These are phyloP conservation scores for Aspergillus oerlinghausenensis DNA, from an alignment of 2,329 filamentous ascomycete genomes.

Conservation along the genomic window DNA sequence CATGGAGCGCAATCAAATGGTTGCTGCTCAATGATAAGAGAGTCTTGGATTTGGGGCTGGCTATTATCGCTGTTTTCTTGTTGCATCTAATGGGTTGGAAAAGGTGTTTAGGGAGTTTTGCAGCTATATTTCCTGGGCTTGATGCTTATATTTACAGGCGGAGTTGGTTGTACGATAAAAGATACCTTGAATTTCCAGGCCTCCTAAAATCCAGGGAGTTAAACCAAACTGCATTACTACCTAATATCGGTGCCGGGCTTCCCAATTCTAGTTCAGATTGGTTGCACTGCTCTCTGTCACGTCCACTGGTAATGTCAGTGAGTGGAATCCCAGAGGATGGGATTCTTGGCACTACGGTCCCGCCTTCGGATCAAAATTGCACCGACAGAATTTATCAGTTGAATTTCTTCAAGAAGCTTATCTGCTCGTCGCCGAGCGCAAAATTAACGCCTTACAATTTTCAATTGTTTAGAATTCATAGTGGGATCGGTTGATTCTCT, in stretches of 20 bases:
- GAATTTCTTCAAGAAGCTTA: conserved; percentile 1
- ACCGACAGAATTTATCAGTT: conserved; percentile 10
- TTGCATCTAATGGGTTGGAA: background rate
- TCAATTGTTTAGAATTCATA: conserved; percentile 2
- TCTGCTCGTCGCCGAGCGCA: background rate
- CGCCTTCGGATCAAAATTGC: conserved; percentile 17
- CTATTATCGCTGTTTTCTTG: background rate
- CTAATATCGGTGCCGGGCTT: background rate
- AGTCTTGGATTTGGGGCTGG: background rate
- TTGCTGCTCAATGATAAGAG: conserved; percentile 18
- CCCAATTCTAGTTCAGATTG: background rate
- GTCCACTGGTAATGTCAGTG: background rate
- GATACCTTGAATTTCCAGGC: background rate
- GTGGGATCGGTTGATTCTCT: conserved; percentile 16
- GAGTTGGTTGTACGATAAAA: background rate
- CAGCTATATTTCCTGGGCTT: background rate
- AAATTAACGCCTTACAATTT: background rate
- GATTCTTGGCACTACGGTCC: background rate
- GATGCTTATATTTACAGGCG: background rate
- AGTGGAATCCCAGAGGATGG: background rate
- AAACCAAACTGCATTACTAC: background rate
- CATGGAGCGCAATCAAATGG: conserved; percentile 49
- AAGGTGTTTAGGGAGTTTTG: background rate
- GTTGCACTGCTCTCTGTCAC: background rate
- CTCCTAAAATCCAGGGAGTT: background rate